phyloP scores from a whole-genome alignment of 352 stramenopile species.

The Phytophthora colocasiae region DNA sequence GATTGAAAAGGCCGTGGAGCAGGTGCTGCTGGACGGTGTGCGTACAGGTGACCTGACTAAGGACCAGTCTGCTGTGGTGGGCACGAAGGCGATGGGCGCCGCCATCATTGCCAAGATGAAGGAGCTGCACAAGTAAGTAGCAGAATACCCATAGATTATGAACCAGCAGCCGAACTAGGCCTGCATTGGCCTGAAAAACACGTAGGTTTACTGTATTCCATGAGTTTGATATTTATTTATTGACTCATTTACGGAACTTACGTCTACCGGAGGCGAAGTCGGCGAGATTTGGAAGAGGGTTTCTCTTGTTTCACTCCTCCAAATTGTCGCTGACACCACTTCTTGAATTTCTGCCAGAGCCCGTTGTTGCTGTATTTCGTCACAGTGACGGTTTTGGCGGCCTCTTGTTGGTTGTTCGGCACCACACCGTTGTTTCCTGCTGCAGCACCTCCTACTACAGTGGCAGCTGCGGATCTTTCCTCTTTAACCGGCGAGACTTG shows the following conservation, averaged over 20 bases:
- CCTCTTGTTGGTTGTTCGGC: constrained; percentile 1
- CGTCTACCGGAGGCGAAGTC: constrained; percentile 3
- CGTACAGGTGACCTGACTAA: constrained; percentile 88
- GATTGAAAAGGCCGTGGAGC: constrained; percentile 85
- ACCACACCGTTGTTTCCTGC: constrained; percentile 1
- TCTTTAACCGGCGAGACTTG: neutral
- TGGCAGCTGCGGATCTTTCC: constrained; percentile 7
- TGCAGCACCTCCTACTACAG: constrained; percentile 6
- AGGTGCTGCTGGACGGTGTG: constrained; percentile 83
- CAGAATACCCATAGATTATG: constrained; percentile 23
- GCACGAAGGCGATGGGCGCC: constrained; percentile 78
- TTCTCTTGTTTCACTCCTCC: neutral
- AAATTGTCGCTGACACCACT: constrained; percentile 17
- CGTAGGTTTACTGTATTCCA: constrained; percentile 20
- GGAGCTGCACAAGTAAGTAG: constrained; percentile 46
- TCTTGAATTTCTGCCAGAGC: constrained; percentile 12
- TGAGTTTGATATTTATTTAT: constrained; percentile 12
- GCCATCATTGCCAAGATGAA: constrained; percentile 86
- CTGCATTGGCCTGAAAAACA: constrained; percentile 17
- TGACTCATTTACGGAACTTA: neutral
- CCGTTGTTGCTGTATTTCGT: constrained; percentile 32
- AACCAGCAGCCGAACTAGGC: neutral
- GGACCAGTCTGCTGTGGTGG: constrained; percentile 59
- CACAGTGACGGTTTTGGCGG: constrained; percentile 12
- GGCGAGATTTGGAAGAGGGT: constrained; percentile 8